phyloP scores from a whole-genome alignment of 257 asterid genomes.

The Fraxinus americana region DNA sequence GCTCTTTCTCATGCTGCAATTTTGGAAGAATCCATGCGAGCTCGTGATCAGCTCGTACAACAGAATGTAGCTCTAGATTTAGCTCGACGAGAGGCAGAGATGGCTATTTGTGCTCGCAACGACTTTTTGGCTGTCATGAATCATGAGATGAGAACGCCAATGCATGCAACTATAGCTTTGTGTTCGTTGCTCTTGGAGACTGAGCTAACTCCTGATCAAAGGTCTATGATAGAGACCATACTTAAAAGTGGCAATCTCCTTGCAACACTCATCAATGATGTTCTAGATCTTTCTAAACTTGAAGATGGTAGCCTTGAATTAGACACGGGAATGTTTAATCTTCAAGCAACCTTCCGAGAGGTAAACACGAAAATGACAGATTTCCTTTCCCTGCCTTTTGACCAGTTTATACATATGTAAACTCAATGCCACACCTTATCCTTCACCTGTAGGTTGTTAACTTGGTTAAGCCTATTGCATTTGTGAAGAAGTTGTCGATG shows the following conservation, averaged over 20 bases:
- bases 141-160: constrained; percentile 82
- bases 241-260: constrained; percentile 74
- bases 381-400: neutral
- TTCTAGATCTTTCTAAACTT: constrained; percentile 69
- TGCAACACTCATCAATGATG: constrained; percentile 67
- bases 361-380: constrained; percentile 30
- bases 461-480: constrained; percentile 69
- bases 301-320: constrained; percentile 74
- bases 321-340: constrained; percentile 51
- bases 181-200: constrained; percentile 75
- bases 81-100: constrained; percentile 68
- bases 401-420: neutral
- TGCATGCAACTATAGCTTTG: constrained; percentile 66
- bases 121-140: constrained; percentile 77
- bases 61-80: constrained; percentile 64
- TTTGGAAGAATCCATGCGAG: constrained; percentile 69
- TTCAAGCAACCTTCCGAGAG: constrained; percentile 60
- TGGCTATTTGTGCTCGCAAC: constrained; percentile 61
- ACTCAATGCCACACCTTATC: neutral
- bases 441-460: constrained; percentile 47
- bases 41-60: constrained; percentile 69
- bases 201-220: constrained; percentile 66
- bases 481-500: constrained; percentile 60
- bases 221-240: constrained; percentile 69
- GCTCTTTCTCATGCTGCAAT: constrained; percentile 89